phyloP scores from a whole-genome alignment of 1,284 basidiomycete species.

The Cronartium quercuum region DNA sequence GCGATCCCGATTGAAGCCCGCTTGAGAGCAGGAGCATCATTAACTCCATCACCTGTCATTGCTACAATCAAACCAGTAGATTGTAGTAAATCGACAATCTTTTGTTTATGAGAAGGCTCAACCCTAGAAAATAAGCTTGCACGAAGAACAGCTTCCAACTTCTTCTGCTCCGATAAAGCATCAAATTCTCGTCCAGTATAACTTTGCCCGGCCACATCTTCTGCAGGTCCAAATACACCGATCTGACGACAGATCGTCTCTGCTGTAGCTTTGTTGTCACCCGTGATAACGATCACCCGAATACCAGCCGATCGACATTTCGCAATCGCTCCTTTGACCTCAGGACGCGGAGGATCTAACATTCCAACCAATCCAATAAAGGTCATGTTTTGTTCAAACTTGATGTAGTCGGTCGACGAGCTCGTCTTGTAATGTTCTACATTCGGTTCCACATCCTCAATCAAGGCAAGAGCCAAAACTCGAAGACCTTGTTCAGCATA shows the following conservation, averaged over 20 bases:
- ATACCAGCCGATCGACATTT: conserved; percentile 91
- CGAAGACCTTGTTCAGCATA: conserved; percentile 80
- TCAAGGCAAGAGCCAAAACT: conserved; percentile 83
- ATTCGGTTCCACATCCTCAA: conserved; percentile 65
- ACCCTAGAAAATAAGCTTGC: conserved; percentile 88
- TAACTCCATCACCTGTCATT: conserved; percentile 83
- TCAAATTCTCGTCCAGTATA: conserved; percentile 92
- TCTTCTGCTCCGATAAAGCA: conserved; percentile 68
- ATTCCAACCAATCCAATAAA: conserved; percentile 95
- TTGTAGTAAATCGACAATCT: conserved; percentile 92
- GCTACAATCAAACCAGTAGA: conserved; percentile 88
- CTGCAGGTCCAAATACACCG: conserved; percentile 70
- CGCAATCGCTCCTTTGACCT: conserved; percentile 77
- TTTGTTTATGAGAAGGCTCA: conserved; percentile 89
- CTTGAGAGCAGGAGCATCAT: conserved; percentile 53
- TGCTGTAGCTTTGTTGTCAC: conserved; percentile 96
- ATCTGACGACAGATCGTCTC: conserved; percentile 95
- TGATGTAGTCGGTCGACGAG: conserved; percentile 70
- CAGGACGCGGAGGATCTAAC: conserved; percentile 95
- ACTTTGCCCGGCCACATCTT: conserved; percentile 66
- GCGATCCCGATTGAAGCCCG: conserved; percentile 52
- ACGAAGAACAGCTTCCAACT: conserved; percentile 72
- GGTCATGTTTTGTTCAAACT: conserved; percentile 81
- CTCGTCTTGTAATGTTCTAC: conserved; percentile 71
- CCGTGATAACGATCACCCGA: conserved; percentile 93